Base-by-base conservation (phyloP, 2,329 filamentous ascomycete species). In the Alternaria arbusti region DNA sequence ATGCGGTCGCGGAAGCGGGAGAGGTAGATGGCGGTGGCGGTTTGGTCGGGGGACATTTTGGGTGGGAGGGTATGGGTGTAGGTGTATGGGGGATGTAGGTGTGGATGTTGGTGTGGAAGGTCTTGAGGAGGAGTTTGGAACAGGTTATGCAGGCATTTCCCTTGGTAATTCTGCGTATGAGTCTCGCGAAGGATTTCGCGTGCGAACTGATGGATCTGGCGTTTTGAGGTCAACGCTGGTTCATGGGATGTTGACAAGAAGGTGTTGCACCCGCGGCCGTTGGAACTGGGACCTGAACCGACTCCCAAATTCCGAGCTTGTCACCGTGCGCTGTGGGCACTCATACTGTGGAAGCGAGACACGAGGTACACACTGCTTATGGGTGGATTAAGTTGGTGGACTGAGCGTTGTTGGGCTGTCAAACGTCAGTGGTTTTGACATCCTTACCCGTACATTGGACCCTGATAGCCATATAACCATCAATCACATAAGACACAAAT, bases 341-440 rank as follows among this genome's bases (percentile, higher is more conserved):
- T 4, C 36, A 15, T 25, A 52, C 1, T 8, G 5, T 17, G 49
- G 17, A 47, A 28, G 25, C 54, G 26, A 47, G 43, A 47, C 20
- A 13, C 10, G 17, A 28, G 11, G 12, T 8, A 1, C 30, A 3
- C 2, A 25, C 11, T 23, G 6, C 49, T 52, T 15, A 3, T 40
- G 9, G 10, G 3, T 3, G 17, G 30, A 20, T 17, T 59, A 11
- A n/a, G 30, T 20, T 6, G 26, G 28, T 52, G 32, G 30, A 28
- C 17, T 32, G 22, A 22, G 9, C 32, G 40, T 50, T 15, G 56
- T 28, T 28, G 12, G 13, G 40, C 23, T 17, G 8, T 36, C 44
- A 63, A 59, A 25, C 20, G 49, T 54, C 11, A 49, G 25, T 32
- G 50, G 56, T 54, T 46, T 23, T 30, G 32, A 45, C 25, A 52